phyloP scores from a whole-genome alignment of 2,329 filamentous ascomycete genomes.

The Madurella fahalii region DNA sequence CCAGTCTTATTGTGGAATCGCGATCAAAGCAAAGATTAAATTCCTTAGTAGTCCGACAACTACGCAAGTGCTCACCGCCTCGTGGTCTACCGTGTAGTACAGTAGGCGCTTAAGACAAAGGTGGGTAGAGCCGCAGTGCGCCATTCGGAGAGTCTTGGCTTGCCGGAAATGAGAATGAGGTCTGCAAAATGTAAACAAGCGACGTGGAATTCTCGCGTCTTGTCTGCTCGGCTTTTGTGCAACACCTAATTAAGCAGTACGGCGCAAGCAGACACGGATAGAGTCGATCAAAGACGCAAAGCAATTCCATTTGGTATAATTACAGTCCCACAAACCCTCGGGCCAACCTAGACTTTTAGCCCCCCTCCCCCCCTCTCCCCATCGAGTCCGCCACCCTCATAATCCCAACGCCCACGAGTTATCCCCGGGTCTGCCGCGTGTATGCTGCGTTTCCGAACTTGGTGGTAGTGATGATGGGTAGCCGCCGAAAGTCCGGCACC shows the following conservation, averaged over 20 bases:
- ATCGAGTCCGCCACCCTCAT: background rate
- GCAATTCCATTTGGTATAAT: constrained; percentile 24
- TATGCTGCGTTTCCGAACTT: background rate
- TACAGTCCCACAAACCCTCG: constrained; percentile 16
- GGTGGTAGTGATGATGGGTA: background rate
- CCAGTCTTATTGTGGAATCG: no score
- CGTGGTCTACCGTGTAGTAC: no score
- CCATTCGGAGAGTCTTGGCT: background rate
- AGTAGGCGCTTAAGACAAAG: background rate
- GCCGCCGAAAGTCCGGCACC: background rate
- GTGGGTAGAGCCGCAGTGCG: background rate
- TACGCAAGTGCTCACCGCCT: no score
- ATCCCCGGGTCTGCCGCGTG: background rate
- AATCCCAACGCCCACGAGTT: constrained; percentile 6
- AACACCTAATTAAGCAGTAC: background rate
- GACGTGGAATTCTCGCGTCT: constrained; percentile 2
- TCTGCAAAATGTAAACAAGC: constrained; percentile 8
- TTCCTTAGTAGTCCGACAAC: no score
- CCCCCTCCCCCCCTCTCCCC: no score
- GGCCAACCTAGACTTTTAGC: background rate
- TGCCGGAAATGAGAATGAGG: background rate
- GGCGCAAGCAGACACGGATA: constrained; percentile 18
- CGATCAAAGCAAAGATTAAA: no score
- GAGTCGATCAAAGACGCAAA: constrained; percentile 20
- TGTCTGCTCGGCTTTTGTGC: no score